Evolutionary conservation across 495 filamentous ascomycete species (phyloP), one percentile per base, ranked within the genome.

Genomic region (Choiromyces venosus): DNA sequence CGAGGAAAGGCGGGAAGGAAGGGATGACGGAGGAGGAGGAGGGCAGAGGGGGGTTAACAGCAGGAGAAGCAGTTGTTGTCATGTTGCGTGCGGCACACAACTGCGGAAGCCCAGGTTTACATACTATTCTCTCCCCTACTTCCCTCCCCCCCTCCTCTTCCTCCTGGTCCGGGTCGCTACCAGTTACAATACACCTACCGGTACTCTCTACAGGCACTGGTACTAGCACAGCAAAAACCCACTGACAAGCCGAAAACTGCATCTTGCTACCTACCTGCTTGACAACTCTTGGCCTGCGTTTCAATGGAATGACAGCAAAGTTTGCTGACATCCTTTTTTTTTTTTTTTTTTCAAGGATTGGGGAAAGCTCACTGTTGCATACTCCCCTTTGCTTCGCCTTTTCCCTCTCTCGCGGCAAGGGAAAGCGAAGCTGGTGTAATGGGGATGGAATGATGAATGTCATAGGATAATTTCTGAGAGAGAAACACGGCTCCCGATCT

Each of bases 11-110:
- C 37, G 66, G 21, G 73, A 39, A 35, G 66, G 38, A 44, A 44
- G 65, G 65, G 71, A 39, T 65, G 56, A 64, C 46, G 37, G 61
- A 33, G 65, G 40, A 37, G 16, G 71, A 61, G 66, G 72, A 74
- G 65, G 52, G 1, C n/a, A 81, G 77, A 80, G 80, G 80, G 73
- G 74, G 73, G 79, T 79, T 73, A 71, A 72, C 73, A 71, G 68
- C 68, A 68, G 70, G 71, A 72, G 70, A 69, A 80, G 46, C 21
- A 52, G 46, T 52, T 52, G 46, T 52, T 52, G 46, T 25, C 52
- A 61, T 61, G n/a, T 61, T 61, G 52, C 25, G 52, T 61, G 52
- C n/a, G n/a, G 52, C 52, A 29, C 52, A 61, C 52, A 61, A 25
- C 10, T 61, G 52, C 52, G 16, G 52, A 61, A 61, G n/a, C 25